phyloP scores from a whole-genome alignment of 2,329 filamentous ascomycete genomes.

The Colletotrichum tofieldiae region DNA sequence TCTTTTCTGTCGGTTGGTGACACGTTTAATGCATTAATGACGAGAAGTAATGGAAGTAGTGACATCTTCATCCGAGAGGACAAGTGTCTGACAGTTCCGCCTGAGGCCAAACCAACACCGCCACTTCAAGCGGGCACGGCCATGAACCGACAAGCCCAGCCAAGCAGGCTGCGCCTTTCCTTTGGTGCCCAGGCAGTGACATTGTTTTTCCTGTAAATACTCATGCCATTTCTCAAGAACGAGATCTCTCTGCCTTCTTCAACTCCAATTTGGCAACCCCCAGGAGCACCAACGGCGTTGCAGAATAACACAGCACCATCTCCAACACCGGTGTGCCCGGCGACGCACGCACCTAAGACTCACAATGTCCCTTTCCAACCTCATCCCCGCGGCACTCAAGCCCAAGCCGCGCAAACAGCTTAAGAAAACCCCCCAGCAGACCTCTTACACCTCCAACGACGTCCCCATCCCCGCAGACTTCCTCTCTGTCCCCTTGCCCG shows the following conservation, averaged over 20 bases:
- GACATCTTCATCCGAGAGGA: background rate
- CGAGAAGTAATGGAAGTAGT: background rate
- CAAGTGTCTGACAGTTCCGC: background rate
- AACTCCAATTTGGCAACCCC: background rate
- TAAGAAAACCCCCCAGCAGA: conserved; percentile 4
- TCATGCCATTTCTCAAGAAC: background rate
- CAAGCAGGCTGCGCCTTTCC: background rate
- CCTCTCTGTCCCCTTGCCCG: conserved; percentile 56
- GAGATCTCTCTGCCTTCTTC: background rate
- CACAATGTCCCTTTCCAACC: conserved; percentile 1
- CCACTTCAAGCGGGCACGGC: conserved; percentile 6
- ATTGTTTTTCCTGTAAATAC: background rate
- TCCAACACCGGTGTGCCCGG: background rate
- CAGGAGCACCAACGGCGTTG: background rate
- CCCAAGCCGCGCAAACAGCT: conserved; percentile 17
- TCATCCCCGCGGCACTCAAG: background rate
- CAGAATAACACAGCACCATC: background rate
- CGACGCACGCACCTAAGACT: background rate
- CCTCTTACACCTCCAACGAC: conserved; percentile 51
- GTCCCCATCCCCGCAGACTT: conserved; percentile 61
- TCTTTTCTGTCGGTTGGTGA: background rate
- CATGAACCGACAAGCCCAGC: background rate
- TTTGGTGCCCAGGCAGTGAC: background rate
- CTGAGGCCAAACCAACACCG: conserved; percentile 13
- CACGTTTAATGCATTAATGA: background rate